Evolutionary conservation across 768 basidiomycete species (phyloP), one percentile per base, ranked within the genome.

Genomic region (Boletellus ananas): DNA sequence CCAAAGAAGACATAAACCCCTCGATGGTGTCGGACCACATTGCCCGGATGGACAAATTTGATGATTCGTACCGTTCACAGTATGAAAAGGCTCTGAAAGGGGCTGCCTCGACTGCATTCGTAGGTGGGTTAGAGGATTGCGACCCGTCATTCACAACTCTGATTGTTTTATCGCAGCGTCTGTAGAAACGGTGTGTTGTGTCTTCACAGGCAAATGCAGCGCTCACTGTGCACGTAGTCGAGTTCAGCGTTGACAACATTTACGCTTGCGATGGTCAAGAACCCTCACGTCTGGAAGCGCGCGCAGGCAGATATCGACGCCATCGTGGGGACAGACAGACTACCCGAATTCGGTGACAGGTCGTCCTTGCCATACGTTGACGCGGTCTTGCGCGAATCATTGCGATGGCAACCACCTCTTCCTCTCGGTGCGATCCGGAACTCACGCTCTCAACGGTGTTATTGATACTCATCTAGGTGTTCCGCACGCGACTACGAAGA

Each of bases 61-160:
- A 49, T 10, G 49, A 41, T n/a, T 4, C 45, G 4, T 3, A 50
- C 17, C 52, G 43, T 31, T 34, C 52, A 1, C 31, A 42, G 17
- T 60, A 60, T 31, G 45, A 58, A 27, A 52, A 7, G 12, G 60
- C 57, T 14, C 50, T 61, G 6, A 61, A 61, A 33, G 18, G 53
- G 1, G 21, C 58, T 1, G 50, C 56, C 3, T 21, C 48, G 3
- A 56, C 60, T 25, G 39, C 60, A 31, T 52, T 54, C 37, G 12
- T 61, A 17, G 60, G 60, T 61, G 43, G 1, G 54, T 20, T 31
- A 7, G 11, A 18, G n/a, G 1, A 13, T 4, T 27, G 5, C 11
- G n/a, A 29, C 18, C 16, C 18, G 6, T 23, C 27, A 31, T 3
- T 7, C n/a, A 29, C 7, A 6, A 35, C 33, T 10, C 47, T 51